These are phyloP conservation scores for Apiotrichum gracile DNA, from an alignment of 1,284 basidiomycete genomes.

Conservation along the genomic window DNA sequence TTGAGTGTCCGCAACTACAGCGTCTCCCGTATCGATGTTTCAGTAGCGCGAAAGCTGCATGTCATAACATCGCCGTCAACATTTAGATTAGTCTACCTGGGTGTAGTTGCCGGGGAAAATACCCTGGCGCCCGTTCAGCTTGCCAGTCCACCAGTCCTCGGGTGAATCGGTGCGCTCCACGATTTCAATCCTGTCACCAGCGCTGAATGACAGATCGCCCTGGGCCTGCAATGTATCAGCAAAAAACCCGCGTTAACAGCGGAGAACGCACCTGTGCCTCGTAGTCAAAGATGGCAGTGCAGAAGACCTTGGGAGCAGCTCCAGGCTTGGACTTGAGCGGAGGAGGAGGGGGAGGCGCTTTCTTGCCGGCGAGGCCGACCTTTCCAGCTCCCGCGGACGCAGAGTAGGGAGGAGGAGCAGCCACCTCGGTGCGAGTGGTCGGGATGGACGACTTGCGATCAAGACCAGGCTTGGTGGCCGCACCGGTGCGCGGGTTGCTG, in stretches of 20 bases:
- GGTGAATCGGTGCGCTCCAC: conserved; percentile 74
- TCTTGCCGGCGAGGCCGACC: conserved; percentile 55
- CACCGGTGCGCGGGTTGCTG: conserved; percentile 35
- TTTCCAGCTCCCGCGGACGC: conserved; percentile 18
- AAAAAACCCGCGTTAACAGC: not conserved
- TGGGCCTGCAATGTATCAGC: conserved; percentile 58
- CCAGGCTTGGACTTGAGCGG: conserved; percentile 73
- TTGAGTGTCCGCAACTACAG: not conserved
- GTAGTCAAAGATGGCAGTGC: conserved; percentile 94
- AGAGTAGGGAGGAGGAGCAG: conserved; percentile 46
- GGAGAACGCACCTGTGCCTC: conserved; percentile 59
- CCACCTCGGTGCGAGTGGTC: conserved; percentile 33
- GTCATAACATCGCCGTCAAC: not conserved
- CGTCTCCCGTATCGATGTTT: not conserved
- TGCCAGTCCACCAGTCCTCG: conserved; percentile 99
- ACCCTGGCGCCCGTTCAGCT: conserved; percentile 74
- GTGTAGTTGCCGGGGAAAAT: conserved; percentile 78
- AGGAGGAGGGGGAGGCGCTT: conserved; percentile 79
- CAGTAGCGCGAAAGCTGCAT: not conserved
- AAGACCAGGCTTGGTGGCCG: conserved; percentile 38
- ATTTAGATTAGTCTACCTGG: conserved; percentile 32
- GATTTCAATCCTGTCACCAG: conserved; percentile 91
- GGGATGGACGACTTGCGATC: conserved; percentile 46
- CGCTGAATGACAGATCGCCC: conserved; percentile 84
- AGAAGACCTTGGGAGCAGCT: conserved; percentile 58